Evolutionary conservation across 257 asterid species (phyloP).

Genomic region (Orobanche coerulescens): DNA sequence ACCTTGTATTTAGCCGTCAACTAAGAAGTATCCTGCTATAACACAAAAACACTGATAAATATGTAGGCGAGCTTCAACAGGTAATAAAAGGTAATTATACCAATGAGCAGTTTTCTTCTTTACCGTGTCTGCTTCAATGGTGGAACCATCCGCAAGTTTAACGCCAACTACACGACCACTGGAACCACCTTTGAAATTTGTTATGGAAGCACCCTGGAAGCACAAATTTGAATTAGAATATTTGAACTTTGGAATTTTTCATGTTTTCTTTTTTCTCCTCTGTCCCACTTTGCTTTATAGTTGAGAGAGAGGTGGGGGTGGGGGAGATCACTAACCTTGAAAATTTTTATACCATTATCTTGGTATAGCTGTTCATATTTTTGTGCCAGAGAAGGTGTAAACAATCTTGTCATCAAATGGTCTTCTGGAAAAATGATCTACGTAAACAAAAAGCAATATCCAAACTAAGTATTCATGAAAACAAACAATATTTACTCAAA

Average conservation of each 20-base stretch:
- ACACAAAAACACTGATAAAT: background rate
- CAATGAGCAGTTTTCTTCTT: slow-evolving; percentile 6
- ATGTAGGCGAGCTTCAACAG: background rate
- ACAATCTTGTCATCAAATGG: slow-evolving; percentile 74
- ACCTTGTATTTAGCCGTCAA: slow-evolving; percentile 10
- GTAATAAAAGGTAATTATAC: background rate
- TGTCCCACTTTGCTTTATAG: background rate
- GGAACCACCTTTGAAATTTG: slow-evolving; percentile 63
- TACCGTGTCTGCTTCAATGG: slow-evolving; percentile 84
- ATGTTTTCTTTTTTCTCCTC: background rate
- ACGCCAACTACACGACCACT: slow-evolving; percentile 71
- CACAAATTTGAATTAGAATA: background rate
- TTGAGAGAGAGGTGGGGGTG: background rate
- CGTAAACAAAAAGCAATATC: slow-evolving; percentile 1
- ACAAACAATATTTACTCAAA: background rate
- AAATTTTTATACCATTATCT: slow-evolving; percentile 70
- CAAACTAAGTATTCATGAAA: slow-evolving; percentile 18
- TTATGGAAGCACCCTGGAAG: slow-evolving; percentile 72
- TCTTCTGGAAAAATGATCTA: slow-evolving; percentile 82
- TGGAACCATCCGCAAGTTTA: slow-evolving; percentile 63
- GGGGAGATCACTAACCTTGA: slow-evolving; percentile 53
- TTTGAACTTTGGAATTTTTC: background rate
- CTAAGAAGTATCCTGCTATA: background rate
- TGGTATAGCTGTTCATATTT: slow-evolving; percentile 74
- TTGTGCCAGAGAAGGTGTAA: slow-evolving; percentile 79